Percentiles rank a stretch among this genome's conserved stretches.
phyloP scores from a whole-genome alignment of 1,284 basidiomycete genomes.

The Cryptococcus sp. region DNA sequence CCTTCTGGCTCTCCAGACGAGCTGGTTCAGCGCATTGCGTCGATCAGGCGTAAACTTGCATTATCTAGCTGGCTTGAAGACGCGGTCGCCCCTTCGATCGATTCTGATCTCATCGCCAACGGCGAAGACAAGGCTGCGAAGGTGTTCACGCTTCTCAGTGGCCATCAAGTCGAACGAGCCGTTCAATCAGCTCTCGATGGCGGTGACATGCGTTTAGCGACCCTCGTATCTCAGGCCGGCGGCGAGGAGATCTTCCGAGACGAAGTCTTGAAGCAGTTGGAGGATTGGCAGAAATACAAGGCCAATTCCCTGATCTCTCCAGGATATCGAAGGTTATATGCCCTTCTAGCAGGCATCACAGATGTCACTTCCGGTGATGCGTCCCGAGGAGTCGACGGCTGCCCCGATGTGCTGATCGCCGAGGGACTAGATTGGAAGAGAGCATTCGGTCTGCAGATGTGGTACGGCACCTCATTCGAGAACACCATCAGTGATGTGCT shows the following conservation, averaged over 20 bases:
- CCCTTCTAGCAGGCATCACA: slow-evolving; percentile 78
- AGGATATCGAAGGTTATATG: slow-evolving; percentile 78
- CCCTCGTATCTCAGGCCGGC: slow-evolving; percentile 85
- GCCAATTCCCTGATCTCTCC: slow-evolving; percentile 71
- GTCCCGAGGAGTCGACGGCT: slow-evolving; percentile 61
- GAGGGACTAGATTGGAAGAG: slow-evolving; percentile 92
- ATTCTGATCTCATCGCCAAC: slow-evolving; percentile 67
- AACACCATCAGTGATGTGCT: slow-evolving; percentile 71
- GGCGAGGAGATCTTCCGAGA: slow-evolving; percentile 75
- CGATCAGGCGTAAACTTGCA: slow-evolving; percentile 74
- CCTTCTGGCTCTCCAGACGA: slow-evolving; percentile 62
- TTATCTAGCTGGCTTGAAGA: slow-evolving; percentile 84
- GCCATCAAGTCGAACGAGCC: slow-evolving; percentile 83
- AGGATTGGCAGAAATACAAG: slow-evolving; percentile 78
- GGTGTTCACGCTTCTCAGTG: slow-evolving; percentile 78
- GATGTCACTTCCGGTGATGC: slow-evolving; percentile 63
- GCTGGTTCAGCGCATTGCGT: slow-evolving; percentile 51
- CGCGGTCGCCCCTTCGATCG: slow-evolving; percentile 71
- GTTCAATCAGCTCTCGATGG: slow-evolving; percentile 73
- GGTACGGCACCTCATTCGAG: slow-evolving; percentile 80
- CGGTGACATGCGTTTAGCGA: slow-evolving; percentile 82
- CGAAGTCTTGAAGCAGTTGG: slow-evolving; percentile 76
- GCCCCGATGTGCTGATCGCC: slow-evolving; percentile 70
- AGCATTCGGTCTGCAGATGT: slow-evolving; percentile 84
- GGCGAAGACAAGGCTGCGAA: slow-evolving; percentile 56